These are phyloP conservation scores for Candida dajiaensis DNA, from an alignment of 805 yeast species.

Conservation along the genomic window DNA sequence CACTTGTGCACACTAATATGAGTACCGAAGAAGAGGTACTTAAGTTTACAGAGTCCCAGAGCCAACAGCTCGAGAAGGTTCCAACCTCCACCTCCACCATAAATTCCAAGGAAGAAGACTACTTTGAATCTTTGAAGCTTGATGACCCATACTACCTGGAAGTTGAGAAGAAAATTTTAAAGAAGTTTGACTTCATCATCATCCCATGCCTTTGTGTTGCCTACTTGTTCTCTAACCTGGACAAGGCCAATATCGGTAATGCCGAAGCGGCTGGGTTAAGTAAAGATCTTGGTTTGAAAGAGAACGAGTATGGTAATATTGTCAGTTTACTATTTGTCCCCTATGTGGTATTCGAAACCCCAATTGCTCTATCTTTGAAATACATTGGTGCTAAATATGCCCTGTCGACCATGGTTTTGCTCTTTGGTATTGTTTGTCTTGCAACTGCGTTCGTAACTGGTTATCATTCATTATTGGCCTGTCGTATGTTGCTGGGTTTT, in stretches of 20 bases:
- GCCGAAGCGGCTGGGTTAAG: slow-evolving; percentile 50
- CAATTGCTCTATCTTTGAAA: slow-evolving; percentile 34
- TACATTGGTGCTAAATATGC: slow-evolving; percentile 31
- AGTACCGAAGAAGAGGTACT: not conserved
- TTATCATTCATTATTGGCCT: slow-evolving; percentile 38
- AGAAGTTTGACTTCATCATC: slow-evolving; percentile 37
- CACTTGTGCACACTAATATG: no score
- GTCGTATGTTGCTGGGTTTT: slow-evolving; percentile 44
- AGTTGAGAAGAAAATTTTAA: slow-evolving; percentile 29
- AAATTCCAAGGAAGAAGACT: slow-evolving; percentile 5
- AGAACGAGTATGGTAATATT: slow-evolving; percentile 35
- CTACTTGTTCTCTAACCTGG: slow-evolving; percentile 43
- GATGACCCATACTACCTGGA: slow-evolving; percentile 13
- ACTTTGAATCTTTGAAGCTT: slow-evolving; percentile 2
- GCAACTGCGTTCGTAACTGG: slow-evolving; percentile 36
- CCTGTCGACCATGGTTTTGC: slow-evolving; percentile 26
- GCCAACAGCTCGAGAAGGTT: not conserved
- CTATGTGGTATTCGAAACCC: slow-evolving; percentile 33
- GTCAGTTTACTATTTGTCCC: slow-evolving; percentile 43
- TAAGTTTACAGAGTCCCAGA: not conserved
- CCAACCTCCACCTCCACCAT: slow-evolving; percentile 1
- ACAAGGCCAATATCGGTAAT: slow-evolving; percentile 54
- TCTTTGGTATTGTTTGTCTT: slow-evolving; percentile 36
- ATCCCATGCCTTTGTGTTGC: slow-evolving; percentile 37
- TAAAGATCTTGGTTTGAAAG: slow-evolving; percentile 32